Percentiles rank a stretch among this genome's conserved stretches.
These are phyloP conservation scores for Nicotiana knightiana DNA, from an alignment of 257 asterid genomes.

Conservation along the genomic window DNA sequence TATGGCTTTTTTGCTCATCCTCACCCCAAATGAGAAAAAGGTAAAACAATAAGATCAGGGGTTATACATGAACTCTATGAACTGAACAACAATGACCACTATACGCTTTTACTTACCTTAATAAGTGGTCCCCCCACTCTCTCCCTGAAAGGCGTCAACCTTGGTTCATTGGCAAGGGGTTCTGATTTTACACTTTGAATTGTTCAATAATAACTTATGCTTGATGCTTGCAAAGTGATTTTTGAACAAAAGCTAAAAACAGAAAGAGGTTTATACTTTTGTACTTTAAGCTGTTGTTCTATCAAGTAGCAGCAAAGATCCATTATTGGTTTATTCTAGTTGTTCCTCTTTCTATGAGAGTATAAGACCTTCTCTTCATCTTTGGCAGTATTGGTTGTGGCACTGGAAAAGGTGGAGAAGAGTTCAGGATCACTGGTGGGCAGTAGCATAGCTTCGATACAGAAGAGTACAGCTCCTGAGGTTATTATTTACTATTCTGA, in stretches of 20 bases:
- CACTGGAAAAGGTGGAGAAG: conserved; percentile 82
- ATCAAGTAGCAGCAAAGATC: neutral
- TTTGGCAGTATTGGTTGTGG: conserved; percentile 75
- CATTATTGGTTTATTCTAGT: neutral
- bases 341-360: neutral
- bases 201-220: neutral
- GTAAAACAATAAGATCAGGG: neutral
- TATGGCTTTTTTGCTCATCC: neutral
- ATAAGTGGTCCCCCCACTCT: neutral
- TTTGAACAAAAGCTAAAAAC: neutral
- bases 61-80: neutral
- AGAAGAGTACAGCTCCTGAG: conserved; percentile 95
- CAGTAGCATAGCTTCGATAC: conserved; percentile 86
- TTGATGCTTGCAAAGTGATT: neutral
- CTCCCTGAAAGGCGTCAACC: neutral
- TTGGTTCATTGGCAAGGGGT: neutral
- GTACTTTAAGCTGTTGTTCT: conserved; percentile 5
- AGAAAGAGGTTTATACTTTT: neutral
- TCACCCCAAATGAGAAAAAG: neutral
- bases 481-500: conserved; percentile 34
- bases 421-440: conserved; percentile 91
- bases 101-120: neutral
- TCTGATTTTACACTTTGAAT: conserved; percentile 3
- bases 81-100: neutral
- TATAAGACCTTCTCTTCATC: conserved; percentile 16